Conservation (phyloP, 208 protist genomes). For the Porcisia deanei region DNA sequence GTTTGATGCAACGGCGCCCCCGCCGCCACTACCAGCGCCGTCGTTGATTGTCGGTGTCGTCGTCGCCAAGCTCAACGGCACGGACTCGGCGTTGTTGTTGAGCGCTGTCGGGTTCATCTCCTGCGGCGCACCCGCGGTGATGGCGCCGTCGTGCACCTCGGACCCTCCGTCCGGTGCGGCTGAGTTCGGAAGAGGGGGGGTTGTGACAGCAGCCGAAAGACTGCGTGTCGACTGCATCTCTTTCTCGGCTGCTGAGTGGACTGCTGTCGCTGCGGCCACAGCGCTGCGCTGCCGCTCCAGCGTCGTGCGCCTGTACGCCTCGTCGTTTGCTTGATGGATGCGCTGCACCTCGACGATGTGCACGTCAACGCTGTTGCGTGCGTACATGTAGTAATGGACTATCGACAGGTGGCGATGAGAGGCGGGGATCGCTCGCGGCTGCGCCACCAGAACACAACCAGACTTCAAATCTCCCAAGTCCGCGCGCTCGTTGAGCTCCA, state of each 20-base stretch:
- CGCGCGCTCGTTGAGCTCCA: slow-evolving; percentile 32
- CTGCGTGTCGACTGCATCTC: neutral
- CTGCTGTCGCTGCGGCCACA: neutral
- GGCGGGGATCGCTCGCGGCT: slow-evolving; percentile 40
- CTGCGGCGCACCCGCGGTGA: neutral
- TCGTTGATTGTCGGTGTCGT: neutral
- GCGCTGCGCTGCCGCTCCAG: slow-evolving; percentile 25
- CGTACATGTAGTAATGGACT: slow-evolving; percentile 40
- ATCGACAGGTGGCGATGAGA: slow-evolving; percentile 36
- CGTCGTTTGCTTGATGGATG: slow-evolving; percentile 26
- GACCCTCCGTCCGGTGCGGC: neutral
- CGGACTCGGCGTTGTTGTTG: neutral
- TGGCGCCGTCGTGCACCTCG: neutral
- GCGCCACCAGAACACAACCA: slow-evolving; percentile 53
- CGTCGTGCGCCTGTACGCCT: slow-evolving; percentile 25
- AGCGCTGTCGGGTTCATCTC: neutral
- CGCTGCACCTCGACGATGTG: slow-evolving; percentile 46
- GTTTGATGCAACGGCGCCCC: neutral
- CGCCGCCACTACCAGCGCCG: neutral
- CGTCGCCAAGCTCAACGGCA: neutral
- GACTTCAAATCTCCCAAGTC: slow-evolving; percentile 33
- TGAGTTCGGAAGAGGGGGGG: no score
- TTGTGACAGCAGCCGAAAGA: neutral
- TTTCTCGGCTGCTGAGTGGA: neutral
- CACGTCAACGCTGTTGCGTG: slow-evolving; percentile 35